Percentiles rank a stretch among this genome's conserved stretches.
These are phyloP conservation scores for Coniella lustricola DNA, from an alignment of 2,329 filamentous ascomycete species.

Conservation along the genomic window DNA sequence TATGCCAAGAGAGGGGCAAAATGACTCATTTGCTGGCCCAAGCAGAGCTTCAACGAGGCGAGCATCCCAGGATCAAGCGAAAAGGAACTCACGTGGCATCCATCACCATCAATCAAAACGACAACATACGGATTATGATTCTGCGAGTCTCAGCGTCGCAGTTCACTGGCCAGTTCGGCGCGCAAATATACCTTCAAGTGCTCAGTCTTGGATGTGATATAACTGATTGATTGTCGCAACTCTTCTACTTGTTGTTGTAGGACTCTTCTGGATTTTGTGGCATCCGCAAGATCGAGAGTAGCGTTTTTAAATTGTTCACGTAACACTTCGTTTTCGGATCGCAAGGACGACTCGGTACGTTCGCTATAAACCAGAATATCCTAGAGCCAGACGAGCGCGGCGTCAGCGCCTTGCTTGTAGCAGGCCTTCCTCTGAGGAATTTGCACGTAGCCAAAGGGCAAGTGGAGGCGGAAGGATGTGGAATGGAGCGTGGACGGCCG, in stretches of 20 bases:
- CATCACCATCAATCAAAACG: conserved; percentile 57
- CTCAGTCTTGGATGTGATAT: conserved; percentile 32
- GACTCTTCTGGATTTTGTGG: conserved; percentile 41
- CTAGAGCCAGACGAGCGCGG: conserved; percentile 24
- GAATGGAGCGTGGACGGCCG: background rate
- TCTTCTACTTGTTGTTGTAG: conserved; percentile 40
- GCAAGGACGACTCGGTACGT: conserved; percentile 34
- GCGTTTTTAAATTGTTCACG: conserved; percentile 34
- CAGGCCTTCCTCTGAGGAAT: background rate
- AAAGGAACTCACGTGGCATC: conserved; percentile 23
- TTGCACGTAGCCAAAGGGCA: too few species aligned
- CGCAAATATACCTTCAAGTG: conserved; percentile 37
- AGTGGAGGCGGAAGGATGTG: background rate
- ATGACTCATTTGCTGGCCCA: background rate
- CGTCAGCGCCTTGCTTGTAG: background rate
- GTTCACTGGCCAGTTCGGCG: conserved; percentile 11
- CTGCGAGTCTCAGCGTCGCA: conserved; percentile 27
- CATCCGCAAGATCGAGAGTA: conserved; percentile 44
- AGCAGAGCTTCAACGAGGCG: background rate
- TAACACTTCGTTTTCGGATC: conserved; percentile 37
- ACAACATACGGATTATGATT: conserved; percentile 52
- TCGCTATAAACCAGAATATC: conserved; percentile 42
- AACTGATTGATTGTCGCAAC: conserved; percentile 30
- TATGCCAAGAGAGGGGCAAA: background rate
- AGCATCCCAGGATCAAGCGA: conserved; percentile 18